Evolutionary conservation across 225 moss, liverwort and hornwort species (phyloP).

Genomic region (Takakia lepidozioides): DNA sequence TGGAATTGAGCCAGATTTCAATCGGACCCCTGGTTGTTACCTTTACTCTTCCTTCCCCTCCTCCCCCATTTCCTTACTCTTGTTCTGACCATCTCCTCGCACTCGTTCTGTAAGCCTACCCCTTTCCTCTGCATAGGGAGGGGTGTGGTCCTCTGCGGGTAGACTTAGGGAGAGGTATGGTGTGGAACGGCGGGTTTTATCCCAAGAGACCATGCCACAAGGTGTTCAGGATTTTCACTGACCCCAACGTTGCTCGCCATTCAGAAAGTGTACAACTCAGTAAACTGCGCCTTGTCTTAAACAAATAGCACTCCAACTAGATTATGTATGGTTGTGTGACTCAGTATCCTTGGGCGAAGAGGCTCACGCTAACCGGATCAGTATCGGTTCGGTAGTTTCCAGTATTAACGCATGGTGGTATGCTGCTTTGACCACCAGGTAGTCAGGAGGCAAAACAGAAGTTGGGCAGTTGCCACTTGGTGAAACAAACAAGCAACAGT

Average conservation of each 20-base stretch:
- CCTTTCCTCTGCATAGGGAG: too few relatives aligned
- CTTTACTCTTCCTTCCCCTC: background rate
- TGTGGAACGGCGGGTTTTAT: background rate
- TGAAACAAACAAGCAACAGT: constrained; percentile 18
- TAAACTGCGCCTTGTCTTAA: too few relatives aligned
- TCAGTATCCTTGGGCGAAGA: too few relatives aligned
- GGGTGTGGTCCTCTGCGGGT: too few relatives aligned
- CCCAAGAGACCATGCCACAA: background rate
- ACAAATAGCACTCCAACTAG: too few relatives aligned
- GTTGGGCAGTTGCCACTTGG: constrained; percentile 22
- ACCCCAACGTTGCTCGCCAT: background rate
- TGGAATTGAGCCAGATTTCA: constrained; percentile 87
- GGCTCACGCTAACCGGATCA: too few relatives aligned
- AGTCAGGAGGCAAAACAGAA: constrained; percentile 19
- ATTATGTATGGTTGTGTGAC: too few relatives aligned
- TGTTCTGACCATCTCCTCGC: background rate
- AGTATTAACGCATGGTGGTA: too few relatives aligned
- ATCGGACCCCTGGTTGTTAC: constrained; percentile 37
- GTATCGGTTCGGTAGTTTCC: too few relatives aligned
- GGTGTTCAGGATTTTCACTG: background rate
- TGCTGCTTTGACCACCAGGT: constrained; percentile 12
- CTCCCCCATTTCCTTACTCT: background rate
- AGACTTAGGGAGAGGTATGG: background rate
- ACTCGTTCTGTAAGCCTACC: background rate
- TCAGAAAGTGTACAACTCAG: too few relatives aligned